Conservation (phyloP, 2,329 filamentous ascomycete species). For the Sclerotinia trifoliorum region DNA sequence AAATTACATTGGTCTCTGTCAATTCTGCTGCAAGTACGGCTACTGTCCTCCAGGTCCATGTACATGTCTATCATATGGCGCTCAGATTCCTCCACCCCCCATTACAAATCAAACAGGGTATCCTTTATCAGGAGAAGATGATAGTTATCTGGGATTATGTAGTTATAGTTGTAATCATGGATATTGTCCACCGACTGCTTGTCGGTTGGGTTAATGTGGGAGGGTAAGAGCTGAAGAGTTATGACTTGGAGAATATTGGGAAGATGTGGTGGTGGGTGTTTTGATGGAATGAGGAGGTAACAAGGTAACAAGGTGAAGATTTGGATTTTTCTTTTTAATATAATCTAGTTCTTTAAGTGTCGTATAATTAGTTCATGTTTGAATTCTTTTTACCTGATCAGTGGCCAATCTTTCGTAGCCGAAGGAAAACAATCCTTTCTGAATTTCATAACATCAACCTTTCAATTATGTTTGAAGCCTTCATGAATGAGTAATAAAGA, state of each 20-base stretch:
- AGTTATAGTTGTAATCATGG: slow-evolving; percentile 48
- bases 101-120: slow-evolving; percentile 40
- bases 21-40: slow-evolving; percentile 36
- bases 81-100: slow-evolving; percentile 28
- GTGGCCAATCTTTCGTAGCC: background rate
- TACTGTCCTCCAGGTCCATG: slow-evolving; percentile 34
- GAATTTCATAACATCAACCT: background rate
- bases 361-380: background rate
- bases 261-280: background rate
- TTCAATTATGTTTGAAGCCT: background rate
- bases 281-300: background rate
- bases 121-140: slow-evolving; percentile 40
- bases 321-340: background rate
- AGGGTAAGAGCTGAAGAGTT: too few species aligned
- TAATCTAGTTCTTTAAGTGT: background rate
- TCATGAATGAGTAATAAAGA: background rate
- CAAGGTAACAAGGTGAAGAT: background rate
- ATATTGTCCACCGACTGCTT: slow-evolving; percentile 35
- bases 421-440: background rate
- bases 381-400: too few species aligned
- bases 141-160: slow-evolving; percentile 47
- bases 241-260: background rate
- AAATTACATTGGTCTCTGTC: slow-evolving; percentile 43
- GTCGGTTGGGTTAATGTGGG: background rate
- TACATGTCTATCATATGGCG: slow-evolving; percentile 29